phyloP scores from a whole-genome alignment of 441 rosid genomes.

The Brassica hybrid region DNA sequence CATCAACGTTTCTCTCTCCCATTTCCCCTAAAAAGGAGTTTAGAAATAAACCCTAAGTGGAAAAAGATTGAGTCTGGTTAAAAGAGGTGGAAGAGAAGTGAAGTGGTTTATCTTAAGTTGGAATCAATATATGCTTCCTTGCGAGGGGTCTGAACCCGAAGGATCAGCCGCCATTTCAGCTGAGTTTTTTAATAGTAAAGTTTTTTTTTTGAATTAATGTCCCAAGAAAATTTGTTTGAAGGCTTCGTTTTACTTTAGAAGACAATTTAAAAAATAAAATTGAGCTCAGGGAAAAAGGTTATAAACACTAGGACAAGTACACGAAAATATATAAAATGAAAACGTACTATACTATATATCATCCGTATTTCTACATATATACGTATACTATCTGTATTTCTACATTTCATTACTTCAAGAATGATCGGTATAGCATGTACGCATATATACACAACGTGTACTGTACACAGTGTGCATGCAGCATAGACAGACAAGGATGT shows the following conservation, averaged over 20 bases:
- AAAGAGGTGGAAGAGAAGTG: conserved; percentile 33
- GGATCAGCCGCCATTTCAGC: conserved; percentile 96
- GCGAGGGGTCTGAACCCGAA: conserved; percentile 82
- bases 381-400: conserved; percentile 13
- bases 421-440: conserved; percentile 34
- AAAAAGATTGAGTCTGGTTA: conserved; percentile 34
- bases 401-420: conserved; percentile 27
- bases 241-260: conserved; percentile 19
- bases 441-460: neutral
- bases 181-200: conserved; percentile 42
- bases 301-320: conserved; percentile 43
- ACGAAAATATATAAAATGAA: conserved; percentile 25
- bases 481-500: conserved; percentile 17
- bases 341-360: conserved; percentile 51
- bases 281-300: conserved; percentile 40
- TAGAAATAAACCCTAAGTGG: conserved; percentile 37
- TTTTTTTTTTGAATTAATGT: conserved; percentile 16
- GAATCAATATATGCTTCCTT: conserved; percentile 73
- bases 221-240: conserved; percentile 47
- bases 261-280: conserved; percentile 29
- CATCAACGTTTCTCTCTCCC: conserved; percentile 50
- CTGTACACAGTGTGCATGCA: conserved; percentile 1
- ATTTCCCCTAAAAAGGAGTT: conserved; percentile 38
- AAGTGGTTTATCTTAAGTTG: conserved; percentile 50
- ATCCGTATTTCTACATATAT: conserved; percentile 27